phyloP scores from a whole-genome alignment of 371 early-diverging fungal species.

The Actinomortierella ambigua region DNA sequence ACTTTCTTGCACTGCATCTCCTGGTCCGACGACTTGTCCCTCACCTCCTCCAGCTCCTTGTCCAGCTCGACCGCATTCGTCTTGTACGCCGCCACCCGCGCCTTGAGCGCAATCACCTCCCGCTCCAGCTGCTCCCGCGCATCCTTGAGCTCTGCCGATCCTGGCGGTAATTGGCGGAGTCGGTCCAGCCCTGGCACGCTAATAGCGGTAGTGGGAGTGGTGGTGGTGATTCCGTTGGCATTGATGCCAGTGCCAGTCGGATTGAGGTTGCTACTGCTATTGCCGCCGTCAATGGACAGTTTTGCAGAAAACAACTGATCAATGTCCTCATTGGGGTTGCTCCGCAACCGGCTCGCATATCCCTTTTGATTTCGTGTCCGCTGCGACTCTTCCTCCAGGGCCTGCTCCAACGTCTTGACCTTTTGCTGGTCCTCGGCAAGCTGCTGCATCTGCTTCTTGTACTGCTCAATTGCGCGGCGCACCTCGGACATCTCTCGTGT shows the following conservation, averaged over 20 bases:
- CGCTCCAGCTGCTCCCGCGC: slow-evolving; percentile 26
- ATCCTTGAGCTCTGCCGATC: slow-evolving; percentile 8
- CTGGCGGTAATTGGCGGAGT: slow-evolving; percentile 1
- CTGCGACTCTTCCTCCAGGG: slow-evolving; percentile 46
- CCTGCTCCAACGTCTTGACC: slow-evolving; percentile 54
- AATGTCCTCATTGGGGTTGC: slow-evolving; percentile 8
- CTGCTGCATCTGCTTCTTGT: slow-evolving; percentile 52
- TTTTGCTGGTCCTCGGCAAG: slow-evolving; percentile 64
- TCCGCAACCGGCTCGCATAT: slow-evolving; percentile 13
- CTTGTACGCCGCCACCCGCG: slow-evolving; percentile 56
- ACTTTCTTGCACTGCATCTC: slow-evolving; percentile 76
- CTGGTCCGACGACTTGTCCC: slow-evolving; percentile 51
- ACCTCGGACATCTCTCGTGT: slow-evolving; percentile 70
- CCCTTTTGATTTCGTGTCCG: slow-evolving; percentile 31
- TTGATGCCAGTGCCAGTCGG: background rate
- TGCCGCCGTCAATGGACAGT: slow-evolving; percentile 3
- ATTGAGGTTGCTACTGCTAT: background rate
- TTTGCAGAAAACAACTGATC: slow-evolving; percentile 1
- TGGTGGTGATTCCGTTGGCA: background rate
- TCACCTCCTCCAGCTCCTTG: slow-evolving; percentile 47
- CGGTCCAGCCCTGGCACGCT: background rate
- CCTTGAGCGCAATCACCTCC: slow-evolving; percentile 46
- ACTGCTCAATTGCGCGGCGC: slow-evolving; percentile 62
- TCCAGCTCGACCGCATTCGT: slow-evolving; percentile 50
- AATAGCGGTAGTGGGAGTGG: background rate